Evolutionary conservation across 2,329 filamentous ascomycete genomes (phyloP).

Genomic region (Plectosphaerella sp.): DNA sequence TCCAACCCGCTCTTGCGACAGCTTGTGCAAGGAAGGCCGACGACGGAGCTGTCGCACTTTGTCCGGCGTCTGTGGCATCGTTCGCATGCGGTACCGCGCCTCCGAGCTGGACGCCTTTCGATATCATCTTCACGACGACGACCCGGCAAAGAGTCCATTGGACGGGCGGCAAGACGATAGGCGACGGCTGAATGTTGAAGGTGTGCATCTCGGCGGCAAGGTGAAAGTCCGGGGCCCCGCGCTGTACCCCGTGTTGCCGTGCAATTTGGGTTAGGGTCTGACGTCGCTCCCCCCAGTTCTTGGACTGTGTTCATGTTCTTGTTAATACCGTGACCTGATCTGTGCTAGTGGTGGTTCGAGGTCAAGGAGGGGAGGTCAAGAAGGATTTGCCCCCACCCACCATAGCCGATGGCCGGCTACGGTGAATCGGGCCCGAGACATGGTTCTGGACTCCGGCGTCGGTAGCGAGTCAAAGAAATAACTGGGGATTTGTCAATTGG

Average conservation of each 20-base stretch:
- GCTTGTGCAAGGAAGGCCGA: neutral
- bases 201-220: neutral
- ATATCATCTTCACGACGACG: neutral
- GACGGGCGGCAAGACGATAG: neutral
- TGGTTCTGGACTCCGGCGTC: neutral
- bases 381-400: neutral
- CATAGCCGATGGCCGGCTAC: neutral
- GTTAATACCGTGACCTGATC: neutral
- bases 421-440: neutral
- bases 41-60: neutral
- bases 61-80: slow-evolving; percentile 1
- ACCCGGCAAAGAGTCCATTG: neutral
- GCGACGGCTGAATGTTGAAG: neutral
- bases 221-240: neutral
- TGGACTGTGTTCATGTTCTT: neutral
- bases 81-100: neutral
- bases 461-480: neutral
- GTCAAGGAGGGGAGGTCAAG: too few relatives aligned
- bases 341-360: neutral
- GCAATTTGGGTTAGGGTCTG: neutral
- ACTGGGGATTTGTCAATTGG: neutral
- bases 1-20: neutral
- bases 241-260: neutral
- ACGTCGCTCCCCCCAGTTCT: neutral
- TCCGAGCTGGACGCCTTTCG: neutral